These are phyloP conservation scores for Candolleomyces efflorescens DNA, from an alignment of 768 basidiomycete species.

Conservation along the genomic window DNA sequence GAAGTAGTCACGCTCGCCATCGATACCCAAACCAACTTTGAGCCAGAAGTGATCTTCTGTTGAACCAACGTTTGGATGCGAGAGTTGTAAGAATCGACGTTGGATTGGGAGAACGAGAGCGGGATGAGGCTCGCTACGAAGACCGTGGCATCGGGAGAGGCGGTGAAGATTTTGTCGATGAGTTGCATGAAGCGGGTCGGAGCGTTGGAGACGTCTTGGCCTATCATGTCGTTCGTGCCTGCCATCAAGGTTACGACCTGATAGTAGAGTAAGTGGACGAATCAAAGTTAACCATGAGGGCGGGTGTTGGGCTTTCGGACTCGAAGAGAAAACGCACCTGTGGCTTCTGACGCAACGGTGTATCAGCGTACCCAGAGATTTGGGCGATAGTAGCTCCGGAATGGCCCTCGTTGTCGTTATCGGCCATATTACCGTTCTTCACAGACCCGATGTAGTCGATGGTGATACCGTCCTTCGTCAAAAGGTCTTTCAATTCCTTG, in stretches of 20 bases:
- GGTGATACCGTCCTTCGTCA: neutral
- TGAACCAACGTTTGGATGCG: neutral
- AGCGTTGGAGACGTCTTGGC: conserved; percentile 3
- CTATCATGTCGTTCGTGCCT: conserved; percentile 9
- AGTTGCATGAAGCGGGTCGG: conserved; percentile 5
- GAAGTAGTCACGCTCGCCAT: neutral
- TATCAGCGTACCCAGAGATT: conserved; percentile 7
- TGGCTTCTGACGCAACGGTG: conserved; percentile 1
- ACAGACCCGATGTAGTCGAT: conserved; percentile 9
- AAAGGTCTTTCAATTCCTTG: conserved; percentile 4
- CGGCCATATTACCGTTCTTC: conserved; percentile 8
- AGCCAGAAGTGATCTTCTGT: neutral
- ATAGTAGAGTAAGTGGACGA: neutral
- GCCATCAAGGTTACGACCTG: conserved; percentile 7
- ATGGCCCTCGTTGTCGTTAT: conserved; percentile 5
- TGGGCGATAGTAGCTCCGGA: conserved; percentile 3
- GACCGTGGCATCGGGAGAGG: conserved; percentile 7
- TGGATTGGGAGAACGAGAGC: conserved; percentile 3
- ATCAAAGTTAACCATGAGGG: too few species aligned
- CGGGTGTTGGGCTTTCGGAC: too few species aligned
- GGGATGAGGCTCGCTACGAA: conserved; percentile 4
- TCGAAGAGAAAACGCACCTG: too few species aligned
- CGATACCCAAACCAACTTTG: conserved; percentile 5
- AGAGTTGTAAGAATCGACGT: conserved; percentile 4
- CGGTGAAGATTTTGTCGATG: conserved; percentile 10